Evolutionary conservation across 2,329 filamentous ascomycete species (phyloP).

Genomic region (Thielaviopsis punctulata): DNA sequence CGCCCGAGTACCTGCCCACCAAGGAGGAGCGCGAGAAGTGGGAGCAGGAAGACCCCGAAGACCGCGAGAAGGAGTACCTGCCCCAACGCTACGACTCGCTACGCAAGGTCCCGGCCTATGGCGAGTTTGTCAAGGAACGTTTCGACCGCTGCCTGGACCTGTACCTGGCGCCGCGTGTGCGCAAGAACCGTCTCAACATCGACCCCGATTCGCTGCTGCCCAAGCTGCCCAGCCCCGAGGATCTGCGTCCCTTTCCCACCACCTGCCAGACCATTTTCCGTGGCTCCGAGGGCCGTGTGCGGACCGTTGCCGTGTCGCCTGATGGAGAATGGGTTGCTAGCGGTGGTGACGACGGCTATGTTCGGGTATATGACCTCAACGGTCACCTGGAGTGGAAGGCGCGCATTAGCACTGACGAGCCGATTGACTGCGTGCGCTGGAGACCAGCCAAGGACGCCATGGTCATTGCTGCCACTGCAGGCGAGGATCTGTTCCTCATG

Average conservation of each 20-base stretch:
- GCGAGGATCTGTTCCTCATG: slow-evolving; percentile 73
- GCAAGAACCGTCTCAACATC: slow-evolving; percentile 90
- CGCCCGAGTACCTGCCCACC: slow-evolving; percentile 80
- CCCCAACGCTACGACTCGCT: slow-evolving; percentile 69
- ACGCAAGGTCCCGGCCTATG: slow-evolving; percentile 83
- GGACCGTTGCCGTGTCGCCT: slow-evolving; percentile 71
- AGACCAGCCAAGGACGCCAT: slow-evolving; percentile 65
- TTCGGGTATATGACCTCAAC: slow-evolving; percentile 81
- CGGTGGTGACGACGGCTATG: slow-evolving; percentile 84
- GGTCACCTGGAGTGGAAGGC: slow-evolving; percentile 78
- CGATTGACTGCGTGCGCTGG: slow-evolving; percentile 80
- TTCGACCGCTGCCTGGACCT: slow-evolving; percentile 92
- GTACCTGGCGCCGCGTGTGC: slow-evolving; percentile 80
- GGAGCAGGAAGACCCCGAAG: slow-evolving; percentile 76
- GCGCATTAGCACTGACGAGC: slow-evolving; percentile 58
- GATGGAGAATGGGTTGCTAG: slow-evolving; percentile 74
- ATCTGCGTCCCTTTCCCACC: slow-evolving; percentile 88
- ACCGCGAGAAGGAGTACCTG: slow-evolving; percentile 76
- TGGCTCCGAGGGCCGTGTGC: slow-evolving; percentile 77
- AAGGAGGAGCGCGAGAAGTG: slow-evolving; percentile 69
- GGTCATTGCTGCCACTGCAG: slow-evolving; percentile 67
- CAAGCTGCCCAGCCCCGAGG: slow-evolving; percentile 81
- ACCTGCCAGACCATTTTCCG: slow-evolving; percentile 73
- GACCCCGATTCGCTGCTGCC: slow-evolving; percentile 84
- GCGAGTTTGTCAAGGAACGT: slow-evolving; percentile 78